Evolutionary conservation across 805 yeast species (phyloP), one percentile per base, ranked within the genome.

Genomic region (Candida khao-thaluensis): DNA sequence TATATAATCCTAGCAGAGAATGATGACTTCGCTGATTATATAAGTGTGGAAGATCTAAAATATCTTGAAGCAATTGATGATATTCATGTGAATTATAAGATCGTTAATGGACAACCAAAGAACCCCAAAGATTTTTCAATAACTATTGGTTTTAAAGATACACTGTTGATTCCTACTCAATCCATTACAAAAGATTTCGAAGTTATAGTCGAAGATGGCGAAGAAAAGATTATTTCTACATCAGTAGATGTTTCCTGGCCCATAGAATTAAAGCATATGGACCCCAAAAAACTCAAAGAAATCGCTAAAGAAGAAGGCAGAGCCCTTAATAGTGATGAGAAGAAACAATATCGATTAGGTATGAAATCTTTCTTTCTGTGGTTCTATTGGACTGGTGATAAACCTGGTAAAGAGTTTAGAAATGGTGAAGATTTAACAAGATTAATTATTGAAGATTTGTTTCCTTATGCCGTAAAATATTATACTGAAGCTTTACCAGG

Each of bases 291-390:
- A 32, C 72, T 82, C 30, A 68, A 70, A 35, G 11, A 23, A n/a
- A 14, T n/a, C 2, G 15, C 23, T 3, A 33, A 68, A 68, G 35
- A 64, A 69, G 27, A 46, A 15, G 56, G 54, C 10, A 56, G 56
- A 15, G 67, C 70, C 21, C 63, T 78, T 30, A 49, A 68, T n/a
- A 46, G 59, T 15, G 76, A 72, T 15, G 81, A 79, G 30, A 82
- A 82, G 58, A 79, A 73, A 50, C 66, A 68, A 40, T 83, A 83
- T 53, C 64, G 90, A 42, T 54, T 69, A 14, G 90, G 90, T 4
- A 82, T 82, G 88, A 81, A 82, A 53, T 80, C 91, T 10, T 83
- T 91, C 53, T 90, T 91, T 60, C 82, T 88, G 5, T 90, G 90
- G 82, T 90, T 89, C 56, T 67, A 69, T 34, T 89, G 95, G 90